A percentile compares a stretch with the other conserved stretches of the same genome.
Conservation (phyloP, 345 rosid genomes). For the Lumnitzera littorea region DNA sequence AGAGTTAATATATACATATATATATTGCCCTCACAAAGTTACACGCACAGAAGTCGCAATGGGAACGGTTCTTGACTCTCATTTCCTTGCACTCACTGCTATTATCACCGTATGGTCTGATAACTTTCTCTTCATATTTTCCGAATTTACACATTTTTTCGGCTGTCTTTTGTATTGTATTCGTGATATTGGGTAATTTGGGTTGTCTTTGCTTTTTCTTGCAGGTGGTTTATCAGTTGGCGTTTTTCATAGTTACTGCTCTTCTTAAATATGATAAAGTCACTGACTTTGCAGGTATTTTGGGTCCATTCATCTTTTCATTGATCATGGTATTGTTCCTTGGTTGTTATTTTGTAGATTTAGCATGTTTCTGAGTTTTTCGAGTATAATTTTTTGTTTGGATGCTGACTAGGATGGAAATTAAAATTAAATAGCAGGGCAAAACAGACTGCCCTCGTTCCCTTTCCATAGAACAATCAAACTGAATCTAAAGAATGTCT, state of each 20-base stretch:
- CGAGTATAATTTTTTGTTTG: too few relatives aligned
- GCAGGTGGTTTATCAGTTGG: constrained; percentile 69
- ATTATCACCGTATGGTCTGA: constrained; percentile 58
- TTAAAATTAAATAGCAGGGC: too few relatives aligned
- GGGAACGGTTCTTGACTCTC: constrained; percentile 76
- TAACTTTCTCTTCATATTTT: neutral
- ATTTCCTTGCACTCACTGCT: constrained; percentile 69
- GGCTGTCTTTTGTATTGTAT: neutral
- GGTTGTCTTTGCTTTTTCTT: constrained; percentile 2
- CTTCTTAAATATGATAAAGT: constrained; percentile 81
- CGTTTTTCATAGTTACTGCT: constrained; percentile 77
- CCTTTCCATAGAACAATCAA: too few relatives aligned
- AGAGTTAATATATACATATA: too few relatives aligned
- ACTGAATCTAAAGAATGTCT: too few relatives aligned
- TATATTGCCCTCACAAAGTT: too few relatives aligned
- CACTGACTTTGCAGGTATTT: constrained; percentile 87
- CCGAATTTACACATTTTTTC: neutral
- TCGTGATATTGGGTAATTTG: neutral
- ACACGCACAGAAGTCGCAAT: constrained; percentile 16
- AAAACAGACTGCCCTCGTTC: too few relatives aligned
- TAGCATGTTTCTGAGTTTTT: neutral
- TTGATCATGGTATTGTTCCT: constrained; percentile 1
- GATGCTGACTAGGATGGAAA: too few relatives aligned
- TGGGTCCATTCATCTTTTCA: neutral
- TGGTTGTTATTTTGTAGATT: too few relatives aligned